Evolutionary conservation across 371 early-diverging fungal genomes (phyloP), one percentile per base, ranked within the genome.

Genomic region (Circinella minor): DNA sequence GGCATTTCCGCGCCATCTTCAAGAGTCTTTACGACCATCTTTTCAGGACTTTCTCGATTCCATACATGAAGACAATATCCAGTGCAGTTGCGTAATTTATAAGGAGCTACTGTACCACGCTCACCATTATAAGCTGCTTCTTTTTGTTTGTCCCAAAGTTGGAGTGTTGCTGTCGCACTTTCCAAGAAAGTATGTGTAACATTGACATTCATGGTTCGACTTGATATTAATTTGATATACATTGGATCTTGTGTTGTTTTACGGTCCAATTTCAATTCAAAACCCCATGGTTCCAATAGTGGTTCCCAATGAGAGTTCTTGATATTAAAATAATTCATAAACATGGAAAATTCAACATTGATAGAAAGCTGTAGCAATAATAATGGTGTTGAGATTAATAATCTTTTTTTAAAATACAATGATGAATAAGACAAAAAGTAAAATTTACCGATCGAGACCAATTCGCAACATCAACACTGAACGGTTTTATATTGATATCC

Each of bases 261-360:
- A 13, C 77, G 67, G 1, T 82, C 68, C 17, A 91, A 72, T 43
- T 84, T 80, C 14, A 92, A 54, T 4, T 81, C 78, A 68, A 93
- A 90, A 37, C 84, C 81, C 95, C 96, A 98, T 1, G 96, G 95
- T 78, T 99, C 99, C 34, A 98, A 70, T 36, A 99, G 67, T 0
- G 99, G 98, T 77, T 99, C 99, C 99, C 99, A 99, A 73, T 97
- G 96, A 11, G 99, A 98, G 78, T 96, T 98, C 64, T 93, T 93
- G 61, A 96, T 82, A 80, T 99, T 98, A 73, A 94, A 99, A 78
- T 93, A 95, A 72, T 97, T 97, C 66, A 92, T 89, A 63, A 89
- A 89, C 34, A 96, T 71, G 36, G 85, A 79, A 15, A 98, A 77
- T 3, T 89, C 83, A 4, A 91, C 88, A 67, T 92, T 88, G 13